These are phyloP conservation scores for Cetraspora pellucida DNA, from an alignment of 192 early-diverging fungal genomes.

Conservation along the genomic window DNA sequence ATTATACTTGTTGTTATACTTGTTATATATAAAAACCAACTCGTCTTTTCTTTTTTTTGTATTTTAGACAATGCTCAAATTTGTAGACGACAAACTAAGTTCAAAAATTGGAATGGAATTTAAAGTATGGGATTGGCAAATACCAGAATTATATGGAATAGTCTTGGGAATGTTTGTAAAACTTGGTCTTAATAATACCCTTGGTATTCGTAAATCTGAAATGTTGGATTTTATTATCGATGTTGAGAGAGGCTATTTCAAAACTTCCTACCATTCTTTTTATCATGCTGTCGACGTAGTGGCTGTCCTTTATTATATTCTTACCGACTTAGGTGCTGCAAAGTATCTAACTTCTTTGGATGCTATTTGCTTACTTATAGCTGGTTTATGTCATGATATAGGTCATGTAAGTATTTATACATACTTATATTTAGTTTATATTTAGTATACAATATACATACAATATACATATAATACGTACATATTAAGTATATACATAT, in stretches of 20 bases:
- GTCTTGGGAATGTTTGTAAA: conserved; percentile 77
- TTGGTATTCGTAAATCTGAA: conserved; percentile 61
- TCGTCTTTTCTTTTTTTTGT: no score
- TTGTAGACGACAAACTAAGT: conserved; percentile 46
- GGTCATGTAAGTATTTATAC: conserved; percentile 64
- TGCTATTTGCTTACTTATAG: conserved; percentile 74
- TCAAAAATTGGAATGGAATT: conserved; percentile 50
- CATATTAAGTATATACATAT: no score
- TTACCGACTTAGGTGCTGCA: conserved; percentile 67
- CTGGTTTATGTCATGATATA: conserved; percentile 89
- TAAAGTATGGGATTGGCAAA: conserved; percentile 64
- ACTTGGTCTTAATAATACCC: conserved; percentile 61
- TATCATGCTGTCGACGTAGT: conserved; percentile 91
- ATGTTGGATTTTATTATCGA: conserved; percentile 86
- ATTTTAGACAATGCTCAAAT: conserved; percentile 54
- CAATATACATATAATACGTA: no score
- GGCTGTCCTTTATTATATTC: conserved; percentile 77
- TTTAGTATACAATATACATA: neutral
- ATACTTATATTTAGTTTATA: neutral
- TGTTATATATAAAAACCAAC: no score
- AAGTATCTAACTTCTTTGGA: conserved; percentile 72
- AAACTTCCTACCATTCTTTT: conserved; percentile 92
- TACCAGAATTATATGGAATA: conserved; percentile 81
- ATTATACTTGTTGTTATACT: neutral
- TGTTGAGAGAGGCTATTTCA: conserved; percentile 77